phyloP scores from a whole-genome alignment of 345 rosid genomes.

The Physaria fendleri region DNA sequence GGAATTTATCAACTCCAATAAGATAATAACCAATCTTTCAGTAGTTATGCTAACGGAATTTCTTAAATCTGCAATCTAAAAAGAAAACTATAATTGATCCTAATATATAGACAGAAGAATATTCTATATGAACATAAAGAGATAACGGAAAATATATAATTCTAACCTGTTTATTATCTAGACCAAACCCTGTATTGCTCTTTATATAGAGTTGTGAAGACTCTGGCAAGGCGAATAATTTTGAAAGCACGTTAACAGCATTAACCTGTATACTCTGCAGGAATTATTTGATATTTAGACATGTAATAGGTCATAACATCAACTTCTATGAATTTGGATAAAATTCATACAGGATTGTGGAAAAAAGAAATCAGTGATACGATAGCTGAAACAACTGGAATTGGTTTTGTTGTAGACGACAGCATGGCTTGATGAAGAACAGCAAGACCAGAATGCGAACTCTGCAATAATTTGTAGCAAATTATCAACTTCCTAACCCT shows the following conservation, averaged over 20 bases:
- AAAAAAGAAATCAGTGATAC: conserved; percentile 70
- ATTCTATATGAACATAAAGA: not conserved
- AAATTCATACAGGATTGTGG: conserved; percentile 52
- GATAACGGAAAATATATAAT: conserved; percentile 15
- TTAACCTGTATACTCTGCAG: conserved; percentile 65
- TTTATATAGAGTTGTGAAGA: conserved; percentile 41
- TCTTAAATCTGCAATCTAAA: too few species aligned
- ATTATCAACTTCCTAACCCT: conserved; percentile 19
- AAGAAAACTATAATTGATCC: too few species aligned
- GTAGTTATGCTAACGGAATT: too few species aligned
- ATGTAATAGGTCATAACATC: conserved; percentile 5
- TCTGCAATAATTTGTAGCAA: conserved; percentile 46
- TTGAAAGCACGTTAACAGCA: conserved; percentile 58
- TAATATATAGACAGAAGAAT: conserved; percentile 15
- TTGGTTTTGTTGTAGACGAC: conserved; percentile 62
- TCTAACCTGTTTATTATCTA: conserved; percentile 72
- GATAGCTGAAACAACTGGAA: conserved; percentile 68
- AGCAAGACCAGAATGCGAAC: conserved; percentile 41
- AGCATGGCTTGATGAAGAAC: conserved; percentile 70
- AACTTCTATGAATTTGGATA: conserved; percentile 6
- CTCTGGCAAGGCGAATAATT: conserved; percentile 49
- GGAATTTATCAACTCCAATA: too few species aligned
- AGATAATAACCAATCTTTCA: too few species aligned
- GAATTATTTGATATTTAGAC: conserved; percentile 3
- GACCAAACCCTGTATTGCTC: conserved; percentile 53